Evolutionary conservation across 1,284 basidiomycete genomes (phyloP), one percentile per base, ranked within the genome.

Genomic region (Cerrena zonata): DNA sequence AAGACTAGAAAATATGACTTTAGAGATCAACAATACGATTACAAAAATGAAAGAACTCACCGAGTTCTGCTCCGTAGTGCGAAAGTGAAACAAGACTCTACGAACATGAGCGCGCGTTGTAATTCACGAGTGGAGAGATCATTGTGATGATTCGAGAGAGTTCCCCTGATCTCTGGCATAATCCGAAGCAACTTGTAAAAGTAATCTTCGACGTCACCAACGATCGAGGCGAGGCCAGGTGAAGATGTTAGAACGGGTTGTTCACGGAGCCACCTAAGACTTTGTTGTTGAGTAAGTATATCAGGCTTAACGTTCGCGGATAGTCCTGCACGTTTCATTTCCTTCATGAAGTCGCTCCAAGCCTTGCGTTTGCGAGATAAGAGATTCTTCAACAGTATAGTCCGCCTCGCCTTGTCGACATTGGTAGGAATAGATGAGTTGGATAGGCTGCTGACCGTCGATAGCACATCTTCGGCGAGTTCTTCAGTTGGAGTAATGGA

Each of bases 321-420:
- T 51, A 98, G 77, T 4, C 96, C 96, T 25, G 84, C 73, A 1
- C 80, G 79, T 61, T 91, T 91, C 36, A 98, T 74, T 62, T 94
- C 91, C 69, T 93, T 95, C 55, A 97, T 74, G 19, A 98, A 73
- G 64, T 98, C 93, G 24, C 87, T 84, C 81, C 88, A 94, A 1
- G 94, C 94, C 64, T 92, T 93, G 53, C 89, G 78, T 71, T 99
- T 99, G 26, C 91, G 81, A 5, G 86, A 81, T 45, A 94, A 67
- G 3, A 89, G 69, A 34, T 86, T 80, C 66, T 95, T 96, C 56
- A 82, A 76, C 41, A 80, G 74, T 69, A 91, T 94, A 52, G 75
- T 74, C 47, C 86, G 82, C 44, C 80, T 83, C 54, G 88, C 82
- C 27, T 74, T 70, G 2, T 80, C 64, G 1, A 77, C 56, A 21